These are phyloP conservation scores for Trametes gibbosa DNA, from an alignment of 768 basidiomycete genomes.

Conservation along the genomic window DNA sequence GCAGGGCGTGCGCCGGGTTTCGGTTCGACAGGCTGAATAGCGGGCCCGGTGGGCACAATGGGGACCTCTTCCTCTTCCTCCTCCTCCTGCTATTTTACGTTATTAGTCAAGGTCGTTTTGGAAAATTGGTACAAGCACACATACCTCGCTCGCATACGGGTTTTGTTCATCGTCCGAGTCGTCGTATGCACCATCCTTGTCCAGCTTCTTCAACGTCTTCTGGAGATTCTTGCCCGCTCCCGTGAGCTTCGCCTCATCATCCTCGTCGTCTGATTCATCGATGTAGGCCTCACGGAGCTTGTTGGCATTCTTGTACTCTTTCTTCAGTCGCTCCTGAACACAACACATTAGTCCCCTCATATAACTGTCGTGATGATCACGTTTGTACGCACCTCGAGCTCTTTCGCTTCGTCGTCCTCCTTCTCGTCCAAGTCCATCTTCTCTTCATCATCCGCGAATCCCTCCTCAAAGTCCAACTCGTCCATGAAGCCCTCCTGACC, in stretches of 20 bases:
- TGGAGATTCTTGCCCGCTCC: conserved; percentile 79
- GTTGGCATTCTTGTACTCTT: conserved; percentile 77
- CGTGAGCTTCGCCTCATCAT: conserved; percentile 55
- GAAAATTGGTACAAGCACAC: conserved; percentile 27
- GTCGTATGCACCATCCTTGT: conserved; percentile 80
- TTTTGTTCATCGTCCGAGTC: conserved; percentile 76
- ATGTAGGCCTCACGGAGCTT: conserved; percentile 66
- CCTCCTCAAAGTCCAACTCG: conserved; percentile 79
- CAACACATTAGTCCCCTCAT: background rate
- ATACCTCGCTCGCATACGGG: conserved; percentile 76
- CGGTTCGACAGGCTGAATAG: conserved; percentile 45
- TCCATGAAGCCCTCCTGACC: conserved; percentile 81
- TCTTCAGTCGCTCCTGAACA: conserved; percentile 74
- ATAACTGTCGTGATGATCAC: no score
- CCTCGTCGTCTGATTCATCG: conserved; percentile 74
- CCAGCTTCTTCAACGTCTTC: conserved; percentile 80
- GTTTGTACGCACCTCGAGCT: conserved; percentile 57
- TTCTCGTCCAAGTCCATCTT: conserved; percentile 61
- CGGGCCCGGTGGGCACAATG: conserved; percentile 40
- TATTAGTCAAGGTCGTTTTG: conserved; percentile 6
- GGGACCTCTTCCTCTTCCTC: conserved; percentile 70
- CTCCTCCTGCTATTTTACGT: conserved; percentile 52
- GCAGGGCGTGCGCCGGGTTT: conserved; percentile 45
- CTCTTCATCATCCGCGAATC: conserved; percentile 87
- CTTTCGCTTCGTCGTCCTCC: conserved; percentile 83